phyloP scores from a whole-genome alignment of 495 filamentous ascomycete genomes.

The Aspergillus sclerotioniger region DNA sequence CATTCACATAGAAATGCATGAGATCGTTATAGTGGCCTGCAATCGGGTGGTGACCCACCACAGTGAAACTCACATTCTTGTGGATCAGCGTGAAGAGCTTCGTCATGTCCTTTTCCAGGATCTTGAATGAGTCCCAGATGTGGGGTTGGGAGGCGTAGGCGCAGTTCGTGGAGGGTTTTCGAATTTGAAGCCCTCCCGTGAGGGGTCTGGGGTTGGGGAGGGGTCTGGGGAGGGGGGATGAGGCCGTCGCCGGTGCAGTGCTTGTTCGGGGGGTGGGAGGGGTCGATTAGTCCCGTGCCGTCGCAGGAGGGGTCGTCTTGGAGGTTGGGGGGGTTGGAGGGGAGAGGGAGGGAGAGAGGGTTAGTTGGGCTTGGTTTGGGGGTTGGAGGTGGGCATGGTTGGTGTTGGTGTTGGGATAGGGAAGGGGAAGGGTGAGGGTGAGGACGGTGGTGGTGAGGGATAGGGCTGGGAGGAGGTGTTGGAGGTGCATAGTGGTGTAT shows the following conservation, averaged over 20 bases:
- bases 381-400: neutral
- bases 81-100: constrained; percentile 36
- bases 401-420: neutral
- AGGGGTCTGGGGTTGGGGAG: constrained; percentile 17
- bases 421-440: neutral
- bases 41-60: constrained; percentile 37
- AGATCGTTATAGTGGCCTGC: constrained; percentile 36
- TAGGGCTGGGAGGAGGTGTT: neutral
- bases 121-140: constrained; percentile 40
- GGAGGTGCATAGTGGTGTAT: neutral
- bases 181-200: constrained; percentile 34
- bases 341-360: neutral
- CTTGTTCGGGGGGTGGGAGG: constrained; percentile 3
- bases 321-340: neutral
- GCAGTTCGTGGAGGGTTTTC: constrained; percentile 37
- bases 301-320: constrained; percentile 14
- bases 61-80: constrained; percentile 35
- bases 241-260: constrained; percentile 16
- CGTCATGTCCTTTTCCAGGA: constrained; percentile 37
- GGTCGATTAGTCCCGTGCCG: constrained; percentile 14
- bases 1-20: constrained; percentile 41
- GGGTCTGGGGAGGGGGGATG: constrained; percentile 16
- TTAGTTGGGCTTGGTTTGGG: neutral
- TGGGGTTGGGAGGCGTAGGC: constrained; percentile 35
- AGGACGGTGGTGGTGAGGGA: neutral